Evolutionary conservation across 148 eudicot species (phyloP), one percentile per base, ranked within the genome.

Genomic region (Heliamphora exappendiculata): DNA sequence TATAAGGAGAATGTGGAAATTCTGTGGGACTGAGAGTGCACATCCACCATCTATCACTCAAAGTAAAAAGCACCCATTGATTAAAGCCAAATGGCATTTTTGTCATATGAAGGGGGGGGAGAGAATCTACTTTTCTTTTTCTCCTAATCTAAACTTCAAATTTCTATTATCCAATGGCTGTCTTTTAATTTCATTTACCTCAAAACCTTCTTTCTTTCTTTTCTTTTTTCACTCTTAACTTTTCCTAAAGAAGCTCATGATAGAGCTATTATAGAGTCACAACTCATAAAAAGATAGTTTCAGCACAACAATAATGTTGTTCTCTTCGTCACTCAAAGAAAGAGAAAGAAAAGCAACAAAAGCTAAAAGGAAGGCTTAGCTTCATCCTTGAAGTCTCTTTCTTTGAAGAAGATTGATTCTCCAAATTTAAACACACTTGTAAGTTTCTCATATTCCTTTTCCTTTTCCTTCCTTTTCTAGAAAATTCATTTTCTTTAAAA

Each of bases 381-480:
- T 86, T 81, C 85, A 86, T 76, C 85, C 93, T 94, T 91, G 86
- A 90, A 91, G 88, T 74, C 89, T 94, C 89, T 75, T 80, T 79
- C 76, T 78, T 70, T 76, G 60, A 79, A 79, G 80, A 85, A 85
- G 89, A 81, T 82, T 87, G 85, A 85, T 91, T 81, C 84, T 78
- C 74, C 73, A 76, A 79, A 73, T 70, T 79, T 72, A 19, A 77
- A 33, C 59, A 75, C 80, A 82, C 78, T 78, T 69, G 74, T n/a
- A 88, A 86, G 80, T 86, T 82, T 79, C 88, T 79, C 81, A 86
- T 77, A 90, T 94, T 91, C 93, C 85, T 65, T 86, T 79, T 77
- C 77, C 90, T 84, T 85, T 89, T 72, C 75, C 62, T 66, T 79
- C 64, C 84, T 85, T 82, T 81, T 64, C 59, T 29, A 50, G 39